phyloP scores from a whole-genome alignment of 768 basidiomycete genomes.

The Leccinum olivaceopallidum region DNA sequence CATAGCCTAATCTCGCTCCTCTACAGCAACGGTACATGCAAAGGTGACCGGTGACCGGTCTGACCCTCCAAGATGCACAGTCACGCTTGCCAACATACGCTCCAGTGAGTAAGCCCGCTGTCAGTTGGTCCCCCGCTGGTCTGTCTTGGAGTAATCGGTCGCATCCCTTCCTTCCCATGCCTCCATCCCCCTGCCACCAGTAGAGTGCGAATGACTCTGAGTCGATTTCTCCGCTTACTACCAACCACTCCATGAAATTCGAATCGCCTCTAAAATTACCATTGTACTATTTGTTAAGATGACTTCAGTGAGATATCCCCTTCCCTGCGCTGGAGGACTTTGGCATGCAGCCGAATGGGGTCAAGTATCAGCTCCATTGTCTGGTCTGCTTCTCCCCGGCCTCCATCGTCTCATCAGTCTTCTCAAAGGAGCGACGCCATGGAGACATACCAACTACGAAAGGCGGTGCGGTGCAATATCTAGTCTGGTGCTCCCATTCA shows the following conservation, averaged over 20 bases:
- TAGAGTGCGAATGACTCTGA: too few relatives aligned
- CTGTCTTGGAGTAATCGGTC: neutral
- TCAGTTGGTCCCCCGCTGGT: too few relatives aligned
- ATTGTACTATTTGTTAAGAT: neutral
- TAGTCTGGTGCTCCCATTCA: neutral
- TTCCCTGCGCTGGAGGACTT: conserved; percentile 3
- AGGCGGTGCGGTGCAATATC: neutral
- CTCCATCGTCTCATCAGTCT: neutral
- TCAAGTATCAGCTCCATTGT: neutral
- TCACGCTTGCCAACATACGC: neutral
- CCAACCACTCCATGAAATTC: neutral
- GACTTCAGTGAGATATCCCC: too few relatives aligned
- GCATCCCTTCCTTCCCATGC: neutral
- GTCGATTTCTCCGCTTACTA: neutral
- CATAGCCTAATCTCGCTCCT: neutral
- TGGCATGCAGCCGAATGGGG: neutral
- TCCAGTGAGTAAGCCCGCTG: neutral
- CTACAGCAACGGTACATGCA: neutral
- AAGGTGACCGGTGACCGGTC: too few relatives aligned
- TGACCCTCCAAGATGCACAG: neutral
- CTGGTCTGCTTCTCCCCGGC: neutral
- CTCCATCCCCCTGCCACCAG: neutral
- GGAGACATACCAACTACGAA: neutral
- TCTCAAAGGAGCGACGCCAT: neutral
- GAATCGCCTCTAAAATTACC: neutral